Evolutionary conservation across 1,139 yeast species (phyloP), one percentile per base, ranked within the genome.

Genomic region (Zygosaccharomyces pseudobailii): DNA sequence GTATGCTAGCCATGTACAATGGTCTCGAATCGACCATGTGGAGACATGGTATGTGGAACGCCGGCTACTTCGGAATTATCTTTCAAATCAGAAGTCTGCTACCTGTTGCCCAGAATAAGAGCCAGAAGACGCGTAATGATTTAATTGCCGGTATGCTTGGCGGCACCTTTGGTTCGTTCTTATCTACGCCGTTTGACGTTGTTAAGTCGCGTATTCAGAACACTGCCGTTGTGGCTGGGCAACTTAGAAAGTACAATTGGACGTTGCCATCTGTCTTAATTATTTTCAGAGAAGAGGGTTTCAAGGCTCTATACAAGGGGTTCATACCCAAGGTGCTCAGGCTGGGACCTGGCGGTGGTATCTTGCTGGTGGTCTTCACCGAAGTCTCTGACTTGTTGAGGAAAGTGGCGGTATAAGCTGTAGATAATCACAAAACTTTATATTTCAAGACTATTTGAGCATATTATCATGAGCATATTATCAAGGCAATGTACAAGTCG

Each of bases 261-360:
- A 82, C 97, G 25, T 65, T 83, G 54, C 97, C 97, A 37, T 79
- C 95, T 5, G 73, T 92, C 52, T 68, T 76, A 42, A 76, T 83
- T 27, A 90, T 94, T 35, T 82, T 83, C 61, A 81, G 76, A 66
- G 98, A 92, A 70, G 97, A 90, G 75, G 97, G 96, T 33, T 79
- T 87, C 59, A 75, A 72, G 49, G 96, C 97, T 10, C 78, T 90
- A 51, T 89, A 89, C 71, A 90, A 87, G 73, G 97, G 97, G 40
- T 92, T 92, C 79, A 69, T 92, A 59, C 98, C 99, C 59, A 94
- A 94, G 76, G 97, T 94, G 20, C 78, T 92, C 67, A 84, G 98
- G 78, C 78, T 94, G 60, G 98, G 98, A 47, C 98, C 98, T 52
- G 98, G 98, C 64, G 99, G 98, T 67, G 98, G 98, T 74, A 90